phyloP scores from a whole-genome alignment of 2,329 filamentous ascomycete species.

The Trichoderma sp. region DNA sequence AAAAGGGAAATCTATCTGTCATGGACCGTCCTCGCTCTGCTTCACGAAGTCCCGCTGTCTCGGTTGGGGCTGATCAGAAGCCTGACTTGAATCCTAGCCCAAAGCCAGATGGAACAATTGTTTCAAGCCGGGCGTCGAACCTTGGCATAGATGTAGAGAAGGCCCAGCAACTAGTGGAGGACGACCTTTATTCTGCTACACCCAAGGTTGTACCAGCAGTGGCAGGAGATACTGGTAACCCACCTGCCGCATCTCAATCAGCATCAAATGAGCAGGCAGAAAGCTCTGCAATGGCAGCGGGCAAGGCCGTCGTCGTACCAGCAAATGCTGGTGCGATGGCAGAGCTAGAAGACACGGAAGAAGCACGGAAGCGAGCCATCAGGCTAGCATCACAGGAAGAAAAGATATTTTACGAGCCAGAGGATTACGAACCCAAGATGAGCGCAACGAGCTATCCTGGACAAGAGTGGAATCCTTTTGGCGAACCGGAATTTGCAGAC shows the following conservation, averaged over 20 bases:
- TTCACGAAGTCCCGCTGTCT: slow-evolving; percentile 1
- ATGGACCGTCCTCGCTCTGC: background rate
- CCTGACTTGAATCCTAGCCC: background rate
- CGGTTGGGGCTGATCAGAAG: slow-evolving; percentile 9
- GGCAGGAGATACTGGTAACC: background rate
- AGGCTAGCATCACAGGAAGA: slow-evolving; percentile 50
- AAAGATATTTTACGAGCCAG: slow-evolving; percentile 48
- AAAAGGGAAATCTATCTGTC: background rate
- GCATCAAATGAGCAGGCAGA: slow-evolving; percentile 15
- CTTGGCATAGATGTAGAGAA: slow-evolving; percentile 18
- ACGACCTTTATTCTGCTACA: slow-evolving; percentile 38
- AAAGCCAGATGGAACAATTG: background rate
- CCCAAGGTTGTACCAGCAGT: slow-evolving; percentile 25
- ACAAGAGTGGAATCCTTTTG: slow-evolving; percentile 66
- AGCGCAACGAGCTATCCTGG: slow-evolving; percentile 67
- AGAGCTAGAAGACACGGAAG: slow-evolving; percentile 43
- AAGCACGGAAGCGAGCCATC: slow-evolving; percentile 45
- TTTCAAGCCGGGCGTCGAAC: background rate
- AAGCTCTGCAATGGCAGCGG: slow-evolving; percentile 1
- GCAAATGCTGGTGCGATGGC: slow-evolving; percentile 25
- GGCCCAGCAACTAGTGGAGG: slow-evolving; percentile 25
- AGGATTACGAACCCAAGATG: slow-evolving; percentile 54
- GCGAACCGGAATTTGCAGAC: slow-evolving; percentile 33
- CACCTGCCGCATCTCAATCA: background rate
- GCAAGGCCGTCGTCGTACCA: slow-evolving; percentile 18